phyloP scores from a whole-genome alignment of 306 rosid species.

The Ceratonia siliqua region DNA sequence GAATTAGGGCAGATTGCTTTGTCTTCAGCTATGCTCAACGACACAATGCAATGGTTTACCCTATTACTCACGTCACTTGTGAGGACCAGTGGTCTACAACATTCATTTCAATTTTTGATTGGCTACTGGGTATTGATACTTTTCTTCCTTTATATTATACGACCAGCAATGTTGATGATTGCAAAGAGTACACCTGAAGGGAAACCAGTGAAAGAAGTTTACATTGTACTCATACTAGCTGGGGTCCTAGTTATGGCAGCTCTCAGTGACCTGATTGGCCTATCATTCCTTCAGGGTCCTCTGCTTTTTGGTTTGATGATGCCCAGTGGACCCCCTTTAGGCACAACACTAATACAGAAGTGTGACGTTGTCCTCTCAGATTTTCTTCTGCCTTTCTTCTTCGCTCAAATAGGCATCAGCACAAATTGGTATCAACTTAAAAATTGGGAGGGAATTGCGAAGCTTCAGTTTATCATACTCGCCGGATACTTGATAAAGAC shows the following conservation, averaged over 20 bases:
- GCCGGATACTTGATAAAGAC: slow-evolving; percentile 25
- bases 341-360: slow-evolving; percentile 32
- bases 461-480: slow-evolving; percentile 25
- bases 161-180: slow-evolving; percentile 27
- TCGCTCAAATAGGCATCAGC: slow-evolving; percentile 2
- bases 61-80: neutral
- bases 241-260: neutral
- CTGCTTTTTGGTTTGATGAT: slow-evolving; percentile 20
- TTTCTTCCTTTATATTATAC: neutral
- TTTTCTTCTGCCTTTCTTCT: slow-evolving; percentile 38
- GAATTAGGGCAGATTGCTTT: neutral
- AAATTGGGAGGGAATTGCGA: neutral
- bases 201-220: slow-evolving; percentile 36
- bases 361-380: neutral
- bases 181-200: slow-evolving; percentile 24
- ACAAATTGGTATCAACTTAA: neutral
- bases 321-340: slow-evolving; percentile 44
- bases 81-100: accelerated
- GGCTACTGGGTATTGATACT: neutral
- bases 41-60: slow-evolving; percentile 5
- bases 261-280: neutral
- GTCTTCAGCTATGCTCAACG: slow-evolving; percentile 27
- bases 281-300: slow-evolving; percentile 27
- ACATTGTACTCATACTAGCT: slow-evolving; percentile 8
- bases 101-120: accelerated